These are phyloP conservation scores for Talaromyces proteolyticus DNA, from an alignment of 495 filamentous ascomycete species.

Conservation along the genomic window DNA sequence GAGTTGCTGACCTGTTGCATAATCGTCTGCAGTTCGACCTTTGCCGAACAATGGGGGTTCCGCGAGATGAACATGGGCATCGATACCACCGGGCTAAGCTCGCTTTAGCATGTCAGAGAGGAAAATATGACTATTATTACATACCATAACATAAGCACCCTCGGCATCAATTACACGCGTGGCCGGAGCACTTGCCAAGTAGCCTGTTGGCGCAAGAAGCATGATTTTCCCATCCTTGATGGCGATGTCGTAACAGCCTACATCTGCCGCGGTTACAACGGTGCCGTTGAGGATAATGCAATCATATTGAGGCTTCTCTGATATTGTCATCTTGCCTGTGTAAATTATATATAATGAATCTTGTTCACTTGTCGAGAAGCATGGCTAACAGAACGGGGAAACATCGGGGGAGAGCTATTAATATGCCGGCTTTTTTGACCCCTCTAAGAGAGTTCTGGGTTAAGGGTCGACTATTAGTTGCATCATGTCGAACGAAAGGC, in stretches of 20 bases:
- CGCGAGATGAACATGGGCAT: slow-evolving; percentile 38
- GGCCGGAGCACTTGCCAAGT: slow-evolving; percentile 15
- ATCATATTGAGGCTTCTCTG: slow-evolving; percentile 11
- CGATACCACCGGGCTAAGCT: slow-evolving; percentile 32
- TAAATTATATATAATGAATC: too few relatives aligned
- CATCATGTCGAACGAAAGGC: too few relatives aligned
- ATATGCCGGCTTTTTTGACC: too few relatives aligned
- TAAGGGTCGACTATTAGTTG: too few relatives aligned
- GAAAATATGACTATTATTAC: background rate
- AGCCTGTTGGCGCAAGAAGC: slow-evolving; percentile 31
- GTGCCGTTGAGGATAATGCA: slow-evolving; percentile 40
- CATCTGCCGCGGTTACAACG: slow-evolving; percentile 41
- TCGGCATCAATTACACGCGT: slow-evolving; percentile 16
- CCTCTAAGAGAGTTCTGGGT: too few relatives aligned
- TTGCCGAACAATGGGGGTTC: slow-evolving; percentile 43
- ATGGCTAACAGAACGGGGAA: too few relatives aligned
- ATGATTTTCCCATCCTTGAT: slow-evolving; percentile 47
- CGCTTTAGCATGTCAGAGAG: background rate
- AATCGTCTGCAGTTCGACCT: slow-evolving; percentile 37
- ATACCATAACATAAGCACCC: slow-evolving; percentile 21
- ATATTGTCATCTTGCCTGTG: background rate
- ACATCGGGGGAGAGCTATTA: too few relatives aligned
- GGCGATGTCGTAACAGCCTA: slow-evolving; percentile 41
- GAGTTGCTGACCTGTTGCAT: slow-evolving; percentile 24
- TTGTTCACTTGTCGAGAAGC: too few relatives aligned